Base-by-base conservation (phyloP, 2,329 filamentous ascomycete genomes). In the Verticillium dahliae region DNA sequence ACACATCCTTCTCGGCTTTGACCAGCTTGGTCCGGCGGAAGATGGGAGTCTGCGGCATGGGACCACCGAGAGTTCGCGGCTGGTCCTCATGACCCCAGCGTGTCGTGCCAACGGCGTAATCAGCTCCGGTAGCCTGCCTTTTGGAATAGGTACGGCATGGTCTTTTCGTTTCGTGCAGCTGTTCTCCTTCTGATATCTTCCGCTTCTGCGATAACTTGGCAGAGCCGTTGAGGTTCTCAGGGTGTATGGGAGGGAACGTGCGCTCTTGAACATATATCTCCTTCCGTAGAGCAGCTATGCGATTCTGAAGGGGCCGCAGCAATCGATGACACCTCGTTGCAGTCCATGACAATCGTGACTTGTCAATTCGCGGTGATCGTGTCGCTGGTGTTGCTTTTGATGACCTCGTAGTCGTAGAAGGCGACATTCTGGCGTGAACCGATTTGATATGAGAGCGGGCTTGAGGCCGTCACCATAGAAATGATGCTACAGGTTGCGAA, bases 311-410 rank as follows among this genome's bases (percentile, higher is more conserved):
- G 38, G 80, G 80, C 3, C 80, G 78, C 18, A 83, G 72, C 6
- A 81, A 67, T 2, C 79, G 74, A 57, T 78, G 75, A 55, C 80
- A 83, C 61, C 79, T 71, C 58, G 77, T 74, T 5, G 80, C 77
- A 4, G 78, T 82, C 80, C 80, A 83, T 27, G 45, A 22, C 45
- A 52, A 52, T 18, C 22, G 9, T 31, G 45, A 10, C 18, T 52
- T 22, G 54, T 56, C 50, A 18, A 15, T 27, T 14, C 7, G 5
- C n/a, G 10, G 50, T 13, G 11, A 13, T 27, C 18, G 27, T 9
- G 50, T 18, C 6, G n/a, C 9, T 54, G 50, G 71, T 10, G 18
- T 13, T 18, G 33, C 38, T 39, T n/a, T 18, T 50, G 61, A 31
- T 60, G 58, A 52, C 50, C 52, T 45, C 52, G 18, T 35, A n/a